A percentile compares a stretch with the other conserved stretches of the same genome.
Conservation (phyloP, 2,329 filamentous ascomycete genomes). For the Phaeophleospora eucalypticola region DNA sequence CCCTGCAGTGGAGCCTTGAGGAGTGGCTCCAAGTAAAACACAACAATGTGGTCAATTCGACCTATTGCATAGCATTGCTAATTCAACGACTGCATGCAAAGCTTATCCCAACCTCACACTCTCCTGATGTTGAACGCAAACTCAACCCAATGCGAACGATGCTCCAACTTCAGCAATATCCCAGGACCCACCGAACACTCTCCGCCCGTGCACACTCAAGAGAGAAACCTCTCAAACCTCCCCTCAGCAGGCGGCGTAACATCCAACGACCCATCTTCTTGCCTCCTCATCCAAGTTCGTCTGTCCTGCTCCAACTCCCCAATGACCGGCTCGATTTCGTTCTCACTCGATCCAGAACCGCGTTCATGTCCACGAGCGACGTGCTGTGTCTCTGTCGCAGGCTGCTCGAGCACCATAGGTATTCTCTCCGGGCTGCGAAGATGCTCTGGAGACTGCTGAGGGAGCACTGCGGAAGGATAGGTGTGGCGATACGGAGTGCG, state of each 20-base stretch:
- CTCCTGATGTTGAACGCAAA: background rate
- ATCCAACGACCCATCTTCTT: slow-evolving; percentile 23
- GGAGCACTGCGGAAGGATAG: slow-evolving; percentile 2
- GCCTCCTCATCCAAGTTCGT: slow-evolving; percentile 19
- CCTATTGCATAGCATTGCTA: too few species aligned
- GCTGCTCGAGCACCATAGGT: background rate
- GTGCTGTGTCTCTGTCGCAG: background rate
- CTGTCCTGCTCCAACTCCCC: slow-evolving; percentile 25
- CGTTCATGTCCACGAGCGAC: slow-evolving; percentile 1
- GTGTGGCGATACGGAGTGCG: slow-evolving; percentile 12
- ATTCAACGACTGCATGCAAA: too few species aligned
- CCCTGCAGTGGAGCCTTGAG: too few species aligned
- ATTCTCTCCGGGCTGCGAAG: background rate
- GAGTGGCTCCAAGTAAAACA: too few species aligned
- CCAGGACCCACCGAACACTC: background rate
- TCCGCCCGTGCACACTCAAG: slow-evolving; percentile 4
- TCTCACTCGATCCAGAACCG: slow-evolving; percentile 18
- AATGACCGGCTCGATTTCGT: slow-evolving; percentile 23
- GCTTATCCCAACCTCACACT: too few species aligned
- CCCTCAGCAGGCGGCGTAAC: slow-evolving; percentile 31
- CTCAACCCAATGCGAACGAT: background rate
- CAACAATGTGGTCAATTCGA: too few species aligned
- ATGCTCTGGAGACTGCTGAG: background rate
- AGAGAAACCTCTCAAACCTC: slow-evolving; percentile 29
- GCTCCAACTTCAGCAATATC: background rate